Evolutionary conservation across 495 filamentous ascomycete genomes (phyloP).

Genomic region (Neurospora africana): DNA sequence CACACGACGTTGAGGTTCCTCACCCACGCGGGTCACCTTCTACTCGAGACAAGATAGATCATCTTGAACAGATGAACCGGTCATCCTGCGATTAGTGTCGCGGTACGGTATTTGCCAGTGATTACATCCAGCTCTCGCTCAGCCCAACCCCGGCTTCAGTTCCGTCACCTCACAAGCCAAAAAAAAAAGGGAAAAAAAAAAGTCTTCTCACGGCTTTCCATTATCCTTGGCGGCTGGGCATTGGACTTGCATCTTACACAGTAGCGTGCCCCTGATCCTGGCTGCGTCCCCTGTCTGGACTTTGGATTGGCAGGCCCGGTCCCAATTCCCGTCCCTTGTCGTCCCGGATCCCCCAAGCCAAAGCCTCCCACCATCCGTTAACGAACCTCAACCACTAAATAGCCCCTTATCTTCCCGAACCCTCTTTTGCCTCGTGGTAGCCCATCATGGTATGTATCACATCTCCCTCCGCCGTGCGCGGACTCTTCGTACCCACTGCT

Average conservation of each 20-base stretch:
- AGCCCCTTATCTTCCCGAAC: conserved; percentile 28
- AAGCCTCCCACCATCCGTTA: conserved; percentile 1
- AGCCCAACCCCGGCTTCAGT: not conserved
- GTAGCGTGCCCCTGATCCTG: not conserved
- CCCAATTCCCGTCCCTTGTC: conserved; percentile 12
- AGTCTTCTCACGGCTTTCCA: conserved; percentile 16
- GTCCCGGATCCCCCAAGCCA: not conserved
- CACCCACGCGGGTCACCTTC: not conserved
- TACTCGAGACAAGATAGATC: not conserved
- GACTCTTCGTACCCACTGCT: not conserved
- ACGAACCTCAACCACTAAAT: conserved; percentile 10
- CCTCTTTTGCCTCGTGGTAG: conserved; percentile 29
- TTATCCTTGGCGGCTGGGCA: conserved; percentile 13
- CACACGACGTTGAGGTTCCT: not conserved
- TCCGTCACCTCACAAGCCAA: not conserved
- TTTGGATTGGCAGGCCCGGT: conserved; percentile 20
- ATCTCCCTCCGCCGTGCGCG: conserved; percentile 8
- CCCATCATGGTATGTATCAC: conserved; percentile 17
- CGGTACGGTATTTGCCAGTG: not conserved
- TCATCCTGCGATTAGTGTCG: conserved; percentile 1
- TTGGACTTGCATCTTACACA: not conserved
- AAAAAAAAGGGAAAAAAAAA: not conserved
- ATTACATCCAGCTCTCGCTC: not conserved
- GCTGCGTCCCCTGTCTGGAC: conserved; percentile 19
- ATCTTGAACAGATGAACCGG: not conserved